Evolutionary conservation across 2,329 filamentous ascomycete genomes (phyloP).

Genomic region (Sporothrix inflata): DNA sequence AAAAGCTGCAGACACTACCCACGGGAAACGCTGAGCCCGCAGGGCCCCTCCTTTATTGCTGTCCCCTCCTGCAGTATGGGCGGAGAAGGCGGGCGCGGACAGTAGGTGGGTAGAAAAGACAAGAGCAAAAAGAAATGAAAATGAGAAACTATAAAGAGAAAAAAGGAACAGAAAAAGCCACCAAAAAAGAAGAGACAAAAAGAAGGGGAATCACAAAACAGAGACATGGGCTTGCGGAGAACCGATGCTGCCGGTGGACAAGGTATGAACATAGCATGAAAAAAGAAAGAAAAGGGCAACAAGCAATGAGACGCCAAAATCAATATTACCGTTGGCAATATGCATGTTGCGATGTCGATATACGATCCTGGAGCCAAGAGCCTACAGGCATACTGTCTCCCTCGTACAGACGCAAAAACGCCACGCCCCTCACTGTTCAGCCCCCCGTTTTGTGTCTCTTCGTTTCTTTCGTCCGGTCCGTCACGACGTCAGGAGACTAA

Average conservation of each 20-base stretch:
- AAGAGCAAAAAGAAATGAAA: background rate
- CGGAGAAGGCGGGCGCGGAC: background rate
- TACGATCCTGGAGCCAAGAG: background rate
- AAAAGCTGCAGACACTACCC: background rate
- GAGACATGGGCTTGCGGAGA: background rate
- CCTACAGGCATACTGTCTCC: background rate
- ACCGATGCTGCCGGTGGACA: background rate
- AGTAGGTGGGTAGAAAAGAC: background rate
- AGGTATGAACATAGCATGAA: background rate
- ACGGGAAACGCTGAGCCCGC: background rate
- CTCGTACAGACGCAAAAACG: background rate
- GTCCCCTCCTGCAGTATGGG: background rate
- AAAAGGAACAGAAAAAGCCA: background rate
- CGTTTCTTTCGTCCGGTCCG: background rate
- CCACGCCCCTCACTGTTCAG: background rate
- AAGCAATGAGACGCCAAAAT: background rate
- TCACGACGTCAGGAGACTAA: background rate
- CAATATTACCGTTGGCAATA: constrained; percentile 2
- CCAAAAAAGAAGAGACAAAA: background rate
- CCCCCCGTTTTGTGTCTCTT: background rate
- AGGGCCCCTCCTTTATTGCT: background rate
- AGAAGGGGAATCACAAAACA: background rate
- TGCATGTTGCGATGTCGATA: constrained; percentile 1
- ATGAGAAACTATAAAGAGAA: background rate
- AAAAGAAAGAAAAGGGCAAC: no score